Percentiles rank a stretch among this genome's conserved stretches.
Evolutionary conservation across 768 basidiomycete genomes (phyloP).

Genomic region (Leucogyrophana mollusca): DNA sequence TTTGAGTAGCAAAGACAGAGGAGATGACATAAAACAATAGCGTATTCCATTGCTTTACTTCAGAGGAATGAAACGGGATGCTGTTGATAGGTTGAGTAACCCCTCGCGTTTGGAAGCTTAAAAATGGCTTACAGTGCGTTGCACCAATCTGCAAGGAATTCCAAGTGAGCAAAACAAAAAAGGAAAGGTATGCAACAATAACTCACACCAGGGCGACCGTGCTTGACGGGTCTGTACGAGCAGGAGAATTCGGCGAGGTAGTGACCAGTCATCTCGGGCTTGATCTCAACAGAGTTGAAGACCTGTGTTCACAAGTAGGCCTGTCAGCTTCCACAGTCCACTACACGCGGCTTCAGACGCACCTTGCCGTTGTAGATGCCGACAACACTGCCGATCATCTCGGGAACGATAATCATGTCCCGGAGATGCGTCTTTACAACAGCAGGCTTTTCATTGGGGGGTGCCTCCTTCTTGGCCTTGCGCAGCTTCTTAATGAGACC

Average conservation of each 20-base stretch:
- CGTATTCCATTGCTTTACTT: slow-evolving; percentile 65
- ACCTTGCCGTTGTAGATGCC: slow-evolving; percentile 99
- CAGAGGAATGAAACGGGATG: slow-evolving; percentile 92
- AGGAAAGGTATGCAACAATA: neutral
- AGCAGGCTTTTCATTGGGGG: slow-evolving; percentile 96
- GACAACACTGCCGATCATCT: slow-evolving; percentile 98
- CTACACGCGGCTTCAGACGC: slow-evolving; percentile 15
- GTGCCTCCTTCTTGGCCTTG: slow-evolving; percentile 99
- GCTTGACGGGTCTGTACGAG: slow-evolving; percentile 98
- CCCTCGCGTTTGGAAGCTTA: neutral
- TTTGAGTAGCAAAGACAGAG: slow-evolving; percentile 27
- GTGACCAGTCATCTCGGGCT: slow-evolving; percentile 99
- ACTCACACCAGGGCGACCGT: slow-evolving; percentile 98
- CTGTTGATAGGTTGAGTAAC: slow-evolving; percentile 29
- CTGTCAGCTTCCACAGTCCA: neutral
- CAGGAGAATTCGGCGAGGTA: slow-evolving; percentile 98
- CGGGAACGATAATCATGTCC: slow-evolving; percentile 99
- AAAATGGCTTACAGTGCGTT: slow-evolving; percentile 68
- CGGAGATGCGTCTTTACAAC: slow-evolving; percentile 99
- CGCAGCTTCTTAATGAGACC: slow-evolving; percentile 99
- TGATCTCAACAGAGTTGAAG: slow-evolving; percentile 97
- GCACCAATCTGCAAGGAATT: slow-evolving; percentile 68
- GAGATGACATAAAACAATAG: slow-evolving; percentile 23
- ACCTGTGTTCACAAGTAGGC: slow-evolving; percentile 42
- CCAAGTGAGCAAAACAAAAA: slow-evolving; percentile 12